Evolutionary conservation across 2,329 filamentous ascomycete species (phyloP), one percentile per base, ranked within the genome.

Genomic region (Cladosporium sphaerospermum): DNA sequence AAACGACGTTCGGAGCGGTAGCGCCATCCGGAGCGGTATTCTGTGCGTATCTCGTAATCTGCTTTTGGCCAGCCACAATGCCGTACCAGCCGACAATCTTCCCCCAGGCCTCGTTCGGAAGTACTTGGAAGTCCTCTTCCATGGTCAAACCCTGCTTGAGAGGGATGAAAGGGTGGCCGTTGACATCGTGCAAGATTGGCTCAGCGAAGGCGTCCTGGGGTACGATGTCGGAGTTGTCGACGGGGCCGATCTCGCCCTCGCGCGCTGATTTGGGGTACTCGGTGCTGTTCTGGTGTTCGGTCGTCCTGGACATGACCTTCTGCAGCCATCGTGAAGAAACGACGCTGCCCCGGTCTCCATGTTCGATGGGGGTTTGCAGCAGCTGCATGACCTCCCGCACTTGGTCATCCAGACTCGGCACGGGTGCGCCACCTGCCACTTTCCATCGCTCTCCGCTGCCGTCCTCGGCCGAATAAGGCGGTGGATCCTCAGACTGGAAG

Each of bases 141-240:
- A 84, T 77, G 43, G 71, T 63, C 44, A 84, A 72, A 13, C 85
- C 88, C 1, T 81, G 81, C 60, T 84, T 86, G 42, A 97, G 76
- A 3, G 87, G 84, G 32, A 92, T 80, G 62, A 90, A 95, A 2
- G 49, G 48, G 23, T 60, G 48, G 2, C 57, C 58, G 7, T 59
- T 56, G 8, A 54, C 45, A 33, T 65, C 63, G 31, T 56, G 53
- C 7, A 65, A 54, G 16, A 60, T 52, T 11, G 62, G 60, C 13
- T 56, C 54, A 0, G 57, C 46, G 49, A 66, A 69, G 3, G 55
- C 69, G 45, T 61, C 63, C n/a, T 57, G 52, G 8, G 59, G 54
- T 48, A 91, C 82, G 56, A 96, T 84, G 64, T 91, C 86, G 0
- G 86, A 83, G 66, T 96, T 96, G 74, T 96, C 89, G 32, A 97